phyloP scores from a whole-genome alignment of 768 basidiomycete species.

The Leccinum disarticulatum region DNA sequence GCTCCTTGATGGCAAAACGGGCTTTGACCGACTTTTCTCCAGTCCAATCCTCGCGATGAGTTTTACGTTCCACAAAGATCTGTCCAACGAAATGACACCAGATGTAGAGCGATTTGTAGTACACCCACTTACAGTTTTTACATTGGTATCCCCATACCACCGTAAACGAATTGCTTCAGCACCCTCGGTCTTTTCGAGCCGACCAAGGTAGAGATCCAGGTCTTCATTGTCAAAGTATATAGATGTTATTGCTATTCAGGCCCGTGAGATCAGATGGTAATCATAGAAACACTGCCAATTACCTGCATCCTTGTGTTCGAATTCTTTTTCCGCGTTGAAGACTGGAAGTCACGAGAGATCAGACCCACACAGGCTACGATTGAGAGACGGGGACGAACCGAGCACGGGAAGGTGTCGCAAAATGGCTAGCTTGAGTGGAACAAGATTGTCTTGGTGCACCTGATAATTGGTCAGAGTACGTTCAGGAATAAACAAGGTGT shows the following conservation, averaged over 20 bases:
- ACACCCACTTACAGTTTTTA: slow-evolving; percentile 61
- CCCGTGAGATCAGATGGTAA: slow-evolving; percentile 1
- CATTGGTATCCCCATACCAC: slow-evolving; percentile 92
- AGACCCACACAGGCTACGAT: neutral
- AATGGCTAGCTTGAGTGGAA: slow-evolving; percentile 91
- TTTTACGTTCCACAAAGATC: slow-evolving; percentile 90
- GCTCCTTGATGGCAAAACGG: slow-evolving; percentile 93
- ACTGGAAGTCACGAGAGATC: slow-evolving; percentile 45
- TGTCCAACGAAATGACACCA: slow-evolving; percentile 26
- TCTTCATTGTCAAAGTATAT: slow-evolving; percentile 98
- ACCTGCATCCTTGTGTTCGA: slow-evolving; percentile 82
- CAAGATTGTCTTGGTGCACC: slow-evolving; percentile 92
- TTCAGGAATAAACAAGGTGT: neutral
- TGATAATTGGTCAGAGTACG: slow-evolving; percentile 19
- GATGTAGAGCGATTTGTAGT: neutral
- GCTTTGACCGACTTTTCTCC: slow-evolving; percentile 99
- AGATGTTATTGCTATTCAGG: slow-evolving; percentile 79
- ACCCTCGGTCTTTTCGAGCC: slow-evolving; percentile 97
- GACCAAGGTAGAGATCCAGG: slow-evolving; percentile 92
- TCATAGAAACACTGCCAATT: slow-evolving; percentile 9
- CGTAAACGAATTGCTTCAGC: slow-evolving; percentile 95
- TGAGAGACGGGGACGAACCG: slow-evolving; percentile 48
- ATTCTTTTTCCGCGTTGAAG: slow-evolving; percentile 93
- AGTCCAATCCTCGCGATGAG: slow-evolving; percentile 98
- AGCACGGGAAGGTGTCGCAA: slow-evolving; percentile 90